phyloP scores from a whole-genome alignment of 495 filamentous ascomycete species.

The Daldinia vernicosa region DNA sequence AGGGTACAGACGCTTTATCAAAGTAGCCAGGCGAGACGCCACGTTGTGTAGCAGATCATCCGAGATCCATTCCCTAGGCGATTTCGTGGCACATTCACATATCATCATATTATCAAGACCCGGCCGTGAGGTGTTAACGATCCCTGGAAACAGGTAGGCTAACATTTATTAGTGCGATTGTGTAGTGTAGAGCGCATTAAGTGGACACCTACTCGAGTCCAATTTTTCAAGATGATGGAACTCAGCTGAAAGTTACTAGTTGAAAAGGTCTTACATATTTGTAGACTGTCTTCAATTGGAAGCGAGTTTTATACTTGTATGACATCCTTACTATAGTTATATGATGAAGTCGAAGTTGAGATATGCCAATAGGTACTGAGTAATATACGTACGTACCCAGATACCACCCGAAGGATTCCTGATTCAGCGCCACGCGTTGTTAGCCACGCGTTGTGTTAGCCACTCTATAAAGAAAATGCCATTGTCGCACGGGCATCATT shows the following conservation, averaged over 20 bases:
- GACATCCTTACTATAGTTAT: neutral
- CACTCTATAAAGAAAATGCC: neutral
- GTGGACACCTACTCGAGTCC: conserved; percentile 12
- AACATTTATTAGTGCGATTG: conserved; percentile 10
- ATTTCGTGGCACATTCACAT: conserved; percentile 32
- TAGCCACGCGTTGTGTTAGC: neutral
- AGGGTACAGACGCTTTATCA: conserved; percentile 19
- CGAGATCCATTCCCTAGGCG: conserved; percentile 31
- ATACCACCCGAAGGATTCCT: neutral
- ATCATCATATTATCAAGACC: conserved; percentile 18
- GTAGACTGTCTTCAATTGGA: neutral
- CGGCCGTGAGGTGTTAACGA: conserved; percentile 13
- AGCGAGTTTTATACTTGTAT: neutral
- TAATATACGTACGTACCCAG: neutral
- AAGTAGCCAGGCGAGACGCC: conserved; percentile 32
- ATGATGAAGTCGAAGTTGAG: neutral
- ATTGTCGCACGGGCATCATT: neutral
- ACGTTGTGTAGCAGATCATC: conserved; percentile 27
- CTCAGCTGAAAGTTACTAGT: neutral
- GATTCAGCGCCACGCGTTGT: conserved; percentile 3
- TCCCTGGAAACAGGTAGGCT: conserved; percentile 8
- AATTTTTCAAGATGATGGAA: neutral
- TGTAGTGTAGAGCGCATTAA: neutral
- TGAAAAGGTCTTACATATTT: neutral
- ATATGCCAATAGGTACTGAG: neutral